Conservation (phyloP, 306 rosid species). For the Elaeagnus macrophylla region DNA sequence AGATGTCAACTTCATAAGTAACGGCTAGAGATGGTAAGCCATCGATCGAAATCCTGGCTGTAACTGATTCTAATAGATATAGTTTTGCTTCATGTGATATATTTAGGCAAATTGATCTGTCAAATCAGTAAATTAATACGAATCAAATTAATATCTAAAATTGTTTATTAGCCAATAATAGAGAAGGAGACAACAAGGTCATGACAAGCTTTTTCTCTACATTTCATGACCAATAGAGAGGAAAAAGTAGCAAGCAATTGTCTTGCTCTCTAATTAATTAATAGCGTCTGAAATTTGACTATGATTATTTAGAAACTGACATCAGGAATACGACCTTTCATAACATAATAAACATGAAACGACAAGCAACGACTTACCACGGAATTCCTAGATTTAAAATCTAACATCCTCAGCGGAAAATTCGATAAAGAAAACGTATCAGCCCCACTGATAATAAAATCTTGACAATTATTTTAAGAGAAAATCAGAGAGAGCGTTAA, state of each 20-base stretch:
- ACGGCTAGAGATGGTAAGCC: conserved; percentile 1
- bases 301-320: conserved; percentile 22
- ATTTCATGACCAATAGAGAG: no score
- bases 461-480: no score
- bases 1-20: neutral
- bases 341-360: conserved; percentile 16
- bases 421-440: neutral
- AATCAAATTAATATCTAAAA: neutral
- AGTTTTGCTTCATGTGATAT: neutral
- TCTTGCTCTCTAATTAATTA: no score
- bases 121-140: neutral
- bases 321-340: conserved; percentile 16
- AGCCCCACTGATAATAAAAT: neutral
- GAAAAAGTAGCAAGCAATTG: no score
- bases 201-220: no score
- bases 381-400: neutral
- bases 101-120: neutral
- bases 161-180: neutral
- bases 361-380: conserved; percentile 20
- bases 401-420: neutral
- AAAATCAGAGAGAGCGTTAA: no score
- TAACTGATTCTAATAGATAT: neutral
- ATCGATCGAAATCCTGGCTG: conserved; percentile 18
- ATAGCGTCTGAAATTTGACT: conserved; percentile 3
- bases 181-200: no score